These are phyloP conservation scores for Casuarina equisetifolia DNA, from an alignment of 306 rosid species.

Conservation along the genomic window DNA sequence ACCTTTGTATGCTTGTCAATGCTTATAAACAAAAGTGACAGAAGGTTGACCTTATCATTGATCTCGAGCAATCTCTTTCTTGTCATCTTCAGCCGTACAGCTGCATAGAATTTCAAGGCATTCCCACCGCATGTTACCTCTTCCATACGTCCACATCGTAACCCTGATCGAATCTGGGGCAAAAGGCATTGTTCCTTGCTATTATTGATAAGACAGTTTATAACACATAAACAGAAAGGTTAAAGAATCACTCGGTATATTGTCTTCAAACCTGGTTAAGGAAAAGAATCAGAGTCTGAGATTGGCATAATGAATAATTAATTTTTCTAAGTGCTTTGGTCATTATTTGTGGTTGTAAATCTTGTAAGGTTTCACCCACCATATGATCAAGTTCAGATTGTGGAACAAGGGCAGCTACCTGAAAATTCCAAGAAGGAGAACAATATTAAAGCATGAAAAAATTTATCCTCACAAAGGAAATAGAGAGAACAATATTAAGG, in stretches of 20 bases:
- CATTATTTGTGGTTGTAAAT: conserved; percentile 60
- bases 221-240: conserved; percentile 21
- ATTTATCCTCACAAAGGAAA: background rate
- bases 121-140: conserved; percentile 95
- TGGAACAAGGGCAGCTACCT: conserved; percentile 96
- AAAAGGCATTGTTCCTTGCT: conserved; percentile 11
- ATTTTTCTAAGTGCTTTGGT: conserved; percentile 76
- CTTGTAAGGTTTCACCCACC: conserved; percentile 39
- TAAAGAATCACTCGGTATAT: conserved; percentile 13
- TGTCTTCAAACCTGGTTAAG: conserved; percentile 62
- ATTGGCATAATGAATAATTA: conserved; percentile 57
- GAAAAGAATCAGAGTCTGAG: conserved; percentile 65
- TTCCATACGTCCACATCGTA: conserved; percentile 43
- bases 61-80: conserved; percentile 60
- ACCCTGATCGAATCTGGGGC: conserved; percentile 54
- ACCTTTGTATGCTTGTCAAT: background rate
- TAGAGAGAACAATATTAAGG: background rate
- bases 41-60: conserved; percentile 53
- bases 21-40: background rate
- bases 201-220: conserved; percentile 5
- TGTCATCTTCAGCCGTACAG: conserved; percentile 68
- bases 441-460: background rate
- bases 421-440: conserved; percentile 20
- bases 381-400: conserved; percentile 62
- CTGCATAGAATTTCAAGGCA: conserved; percentile 81